phyloP scores from a whole-genome alignment of 805 yeast genomes.

The Suhomyces tanzawaensis region DNA sequence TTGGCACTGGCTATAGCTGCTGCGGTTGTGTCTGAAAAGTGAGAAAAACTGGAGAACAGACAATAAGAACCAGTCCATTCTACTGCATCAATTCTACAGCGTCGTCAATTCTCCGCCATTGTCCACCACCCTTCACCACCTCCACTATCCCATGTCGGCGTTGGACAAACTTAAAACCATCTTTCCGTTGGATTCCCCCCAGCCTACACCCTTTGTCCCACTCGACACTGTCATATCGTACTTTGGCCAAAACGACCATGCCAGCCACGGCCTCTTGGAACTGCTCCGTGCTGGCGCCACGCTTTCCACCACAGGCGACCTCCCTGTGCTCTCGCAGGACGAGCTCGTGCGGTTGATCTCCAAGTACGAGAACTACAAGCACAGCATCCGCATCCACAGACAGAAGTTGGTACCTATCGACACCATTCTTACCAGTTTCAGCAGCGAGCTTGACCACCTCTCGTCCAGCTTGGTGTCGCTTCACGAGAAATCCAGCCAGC shows the following conservation, averaged over 20 bases:
- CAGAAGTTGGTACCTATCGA: constrained; percentile 49
- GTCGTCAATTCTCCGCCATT: no score
- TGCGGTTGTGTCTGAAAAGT: no score
- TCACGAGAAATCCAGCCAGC: constrained; percentile 32
- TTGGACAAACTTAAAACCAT: constrained; percentile 11
- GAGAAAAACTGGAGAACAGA: no score
- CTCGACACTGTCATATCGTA: constrained; percentile 9
- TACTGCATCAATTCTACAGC: no score
- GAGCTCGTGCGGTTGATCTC: constrained; percentile 6
- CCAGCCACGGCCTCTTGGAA: constrained; percentile 1
- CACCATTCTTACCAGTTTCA: constrained; percentile 53
- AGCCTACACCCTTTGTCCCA: constrained; percentile 4
- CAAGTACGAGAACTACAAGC: constrained; percentile 9
- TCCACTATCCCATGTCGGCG: constrained; percentile 13
- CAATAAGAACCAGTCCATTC: no score
- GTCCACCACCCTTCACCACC: no score
- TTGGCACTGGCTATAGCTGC: no score
- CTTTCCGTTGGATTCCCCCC: constrained; percentile 5
- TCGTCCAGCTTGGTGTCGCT: constrained; percentile 32
- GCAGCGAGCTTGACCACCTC: constrained; percentile 42
- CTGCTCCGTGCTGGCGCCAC: background rate
- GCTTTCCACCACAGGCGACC: background rate
- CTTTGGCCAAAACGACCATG: constrained; percentile 1
- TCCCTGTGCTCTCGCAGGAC: background rate
- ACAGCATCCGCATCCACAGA: constrained; percentile 26